Conservation (phyloP, 192 early-diverging fungal genomes). For the Spizellomyces sp. region DNA sequence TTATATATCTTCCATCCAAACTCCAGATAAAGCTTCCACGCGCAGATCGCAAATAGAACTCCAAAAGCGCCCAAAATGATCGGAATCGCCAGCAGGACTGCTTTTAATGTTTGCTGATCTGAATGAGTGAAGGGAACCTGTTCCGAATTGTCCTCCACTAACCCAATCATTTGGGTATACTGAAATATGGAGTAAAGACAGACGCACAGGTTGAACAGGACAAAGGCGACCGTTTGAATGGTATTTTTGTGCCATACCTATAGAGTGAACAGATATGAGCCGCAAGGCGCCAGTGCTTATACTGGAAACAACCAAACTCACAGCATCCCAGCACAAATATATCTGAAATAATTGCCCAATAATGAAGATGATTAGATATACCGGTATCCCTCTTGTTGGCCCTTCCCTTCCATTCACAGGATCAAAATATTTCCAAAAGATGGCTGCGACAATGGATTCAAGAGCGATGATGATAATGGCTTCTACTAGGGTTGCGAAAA, state of each 20-base stretch:
- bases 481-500: constrained; percentile 50
- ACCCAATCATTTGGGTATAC: constrained; percentile 52
- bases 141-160: constrained; percentile 4
- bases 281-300: constrained; percentile 12
- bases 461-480: constrained; percentile 57
- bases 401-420: constrained; percentile 10
- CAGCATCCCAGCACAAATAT: constrained; percentile 83
- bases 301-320: constrained; percentile 41
- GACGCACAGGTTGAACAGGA: constrained; percentile 71
- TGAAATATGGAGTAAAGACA: constrained; percentile 73
- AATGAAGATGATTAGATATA: constrained; percentile 88
- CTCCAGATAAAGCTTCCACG: constrained; percentile 47
- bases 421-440: constrained; percentile 44
- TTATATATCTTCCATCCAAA: constrained; percentile 64
- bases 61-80: constrained; percentile 58
- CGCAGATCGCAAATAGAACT: constrained; percentile 39
- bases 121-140: constrained; percentile 15
- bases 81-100: constrained; percentile 54
- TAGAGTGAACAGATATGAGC: constrained; percentile 4
- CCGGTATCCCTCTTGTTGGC: constrained; percentile 56
- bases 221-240: constrained; percentile 80
- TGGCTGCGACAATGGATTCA: constrained; percentile 53
- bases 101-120: constrained; percentile 4
- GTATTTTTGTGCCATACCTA: constrained; percentile 89
- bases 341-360: constrained; percentile 84